Conservation (phyloP, 2,329 filamentous ascomycete species). For the Talaromyces atroroseus region DNA sequence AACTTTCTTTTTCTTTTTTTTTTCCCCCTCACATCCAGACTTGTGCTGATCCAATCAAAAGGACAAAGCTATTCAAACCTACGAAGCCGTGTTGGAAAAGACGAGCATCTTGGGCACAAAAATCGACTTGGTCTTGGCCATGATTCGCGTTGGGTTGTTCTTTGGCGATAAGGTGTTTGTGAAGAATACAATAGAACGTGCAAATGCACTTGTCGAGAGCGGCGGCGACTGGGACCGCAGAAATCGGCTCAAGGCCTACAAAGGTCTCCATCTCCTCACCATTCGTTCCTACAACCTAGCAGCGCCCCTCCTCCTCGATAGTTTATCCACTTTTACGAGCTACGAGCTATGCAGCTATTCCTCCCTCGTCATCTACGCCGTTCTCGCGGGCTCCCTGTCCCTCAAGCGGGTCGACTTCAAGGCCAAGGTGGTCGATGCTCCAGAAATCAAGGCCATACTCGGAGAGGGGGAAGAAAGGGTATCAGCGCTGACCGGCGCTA, state of each 20-base stretch:
- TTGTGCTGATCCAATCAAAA: constrained; percentile 31
- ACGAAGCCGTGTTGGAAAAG: constrained; percentile 92
- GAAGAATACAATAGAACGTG: constrained; percentile 89
- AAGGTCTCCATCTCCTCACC: constrained; percentile 87
- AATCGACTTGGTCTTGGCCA: constrained; percentile 93
- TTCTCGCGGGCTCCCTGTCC: constrained; percentile 87
- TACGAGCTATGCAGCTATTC: constrained; percentile 98
- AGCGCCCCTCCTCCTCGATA: constrained; percentile 90
- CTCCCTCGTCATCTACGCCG: constrained; percentile 87
- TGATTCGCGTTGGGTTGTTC: constrained; percentile 92
- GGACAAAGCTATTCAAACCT: constrained; percentile 90
- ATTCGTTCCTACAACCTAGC: constrained; percentile 84
- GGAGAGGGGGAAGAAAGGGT: constrained; percentile 85
- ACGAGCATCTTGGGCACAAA: constrained; percentile 95
- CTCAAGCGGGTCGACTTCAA: constrained; percentile 98
- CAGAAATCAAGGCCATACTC: constrained; percentile 95
- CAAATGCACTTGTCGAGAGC: constrained; percentile 82
- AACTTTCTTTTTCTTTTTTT: constrained; percentile 18
- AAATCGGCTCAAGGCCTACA: constrained; percentile 97
- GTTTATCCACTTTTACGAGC: constrained; percentile 94
- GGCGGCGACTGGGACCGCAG: constrained; percentile 98
- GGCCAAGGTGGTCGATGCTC: constrained; percentile 95
- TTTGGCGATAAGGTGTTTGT: constrained; percentile 89
- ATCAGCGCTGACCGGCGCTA: constrained; percentile 69
- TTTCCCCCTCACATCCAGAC: not conserved